A percentile compares a stretch with the other conserved stretches of the same genome.
phyloP scores from a whole-genome alignment of 108 stramenopile species.

The Licmophora abbreviata region DNA sequence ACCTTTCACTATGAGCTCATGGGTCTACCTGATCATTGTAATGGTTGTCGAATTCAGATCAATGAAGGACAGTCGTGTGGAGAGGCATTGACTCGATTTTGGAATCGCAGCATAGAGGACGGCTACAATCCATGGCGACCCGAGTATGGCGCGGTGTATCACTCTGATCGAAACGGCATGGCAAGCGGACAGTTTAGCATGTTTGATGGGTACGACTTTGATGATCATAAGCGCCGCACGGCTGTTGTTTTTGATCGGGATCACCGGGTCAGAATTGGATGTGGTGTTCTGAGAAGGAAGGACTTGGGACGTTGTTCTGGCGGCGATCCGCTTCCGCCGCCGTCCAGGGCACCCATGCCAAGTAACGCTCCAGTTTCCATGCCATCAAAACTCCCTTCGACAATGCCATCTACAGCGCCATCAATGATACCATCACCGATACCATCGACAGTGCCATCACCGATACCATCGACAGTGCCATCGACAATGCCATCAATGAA shows the following conservation, averaged over 20 bases:
- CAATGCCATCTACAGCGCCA: not conserved
- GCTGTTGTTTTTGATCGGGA: constrained; percentile 4
- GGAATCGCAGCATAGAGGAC: not conserved
- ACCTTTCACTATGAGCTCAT: not conserved
- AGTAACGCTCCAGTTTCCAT: too few relatives aligned
- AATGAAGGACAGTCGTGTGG: constrained; percentile 1
- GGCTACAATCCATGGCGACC: constrained; percentile 2
- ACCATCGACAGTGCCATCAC: too few relatives aligned
- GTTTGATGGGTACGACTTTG: constrained; percentile 5
- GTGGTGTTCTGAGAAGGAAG: not conserved
- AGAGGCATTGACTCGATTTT: not conserved
- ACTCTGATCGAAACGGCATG: not conserved
- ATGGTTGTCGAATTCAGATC: constrained; percentile 2
- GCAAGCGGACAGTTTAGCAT: constrained; percentile 1
- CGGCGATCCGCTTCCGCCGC: not conserved
- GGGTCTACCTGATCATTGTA: constrained; percentile 1
- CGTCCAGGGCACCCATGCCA: not conserved
- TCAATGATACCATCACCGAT: not conserved
- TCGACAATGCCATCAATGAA: too few relatives aligned
- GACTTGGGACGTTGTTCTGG: constrained; percentile 1
- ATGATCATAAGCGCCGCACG: constrained; percentile 1
- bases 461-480: too few relatives aligned
- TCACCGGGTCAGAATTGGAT: not conserved
- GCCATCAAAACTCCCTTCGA: too few relatives aligned
- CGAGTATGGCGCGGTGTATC: not conserved